These are phyloP conservation scores for Aspergillus sp. DNA, from an alignment of 2,329 filamentous ascomycete genomes.

Conservation along the genomic window DNA sequence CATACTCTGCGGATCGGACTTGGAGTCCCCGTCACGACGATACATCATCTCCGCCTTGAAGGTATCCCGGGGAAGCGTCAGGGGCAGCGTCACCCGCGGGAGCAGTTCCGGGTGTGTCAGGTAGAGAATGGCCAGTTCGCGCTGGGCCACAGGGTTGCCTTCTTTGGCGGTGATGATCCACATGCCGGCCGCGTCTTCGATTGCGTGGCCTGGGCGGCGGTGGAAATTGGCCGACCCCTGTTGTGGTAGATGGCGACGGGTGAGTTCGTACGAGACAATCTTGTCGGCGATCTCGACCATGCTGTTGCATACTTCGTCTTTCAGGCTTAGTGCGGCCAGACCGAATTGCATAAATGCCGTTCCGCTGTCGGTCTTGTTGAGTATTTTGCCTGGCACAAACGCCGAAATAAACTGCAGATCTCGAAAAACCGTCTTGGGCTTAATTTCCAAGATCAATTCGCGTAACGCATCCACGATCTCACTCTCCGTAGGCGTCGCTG, in stretches of 20 bases:
- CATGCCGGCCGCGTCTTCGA: slow-evolving; percentile 76
- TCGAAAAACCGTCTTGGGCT: slow-evolving; percentile 73
- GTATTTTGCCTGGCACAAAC: slow-evolving; percentile 49
- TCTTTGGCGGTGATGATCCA: slow-evolving; percentile 91
- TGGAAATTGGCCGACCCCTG: slow-evolving; percentile 21
- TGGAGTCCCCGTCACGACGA: slow-evolving; percentile 50
- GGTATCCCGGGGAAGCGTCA: slow-evolving; percentile 76
- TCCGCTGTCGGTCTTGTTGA: slow-evolving; percentile 51
- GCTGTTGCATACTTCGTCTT: slow-evolving; percentile 75
- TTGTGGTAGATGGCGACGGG: slow-evolving; percentile 25
- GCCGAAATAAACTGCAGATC: slow-evolving; percentile 66
- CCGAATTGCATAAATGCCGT: slow-evolving; percentile 89
- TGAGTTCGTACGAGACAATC: slow-evolving; percentile 52
- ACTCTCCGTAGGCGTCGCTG: slow-evolving; percentile 51
- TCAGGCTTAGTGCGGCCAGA: slow-evolving; percentile 77
- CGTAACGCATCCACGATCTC: slow-evolving; percentile 58
- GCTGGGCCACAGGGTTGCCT: slow-evolving; percentile 77
- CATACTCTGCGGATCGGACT: slow-evolving; percentile 80
- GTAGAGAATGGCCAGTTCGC: slow-evolving; percentile 88
- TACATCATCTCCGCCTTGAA: slow-evolving; percentile 84
- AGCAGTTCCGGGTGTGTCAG: slow-evolving; percentile 84
- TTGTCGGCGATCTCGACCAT: slow-evolving; percentile 70
- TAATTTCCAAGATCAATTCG: slow-evolving; percentile 58
- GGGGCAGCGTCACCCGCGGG: slow-evolving; percentile 67
- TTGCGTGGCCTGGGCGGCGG: slow-evolving; percentile 21